Evolutionary conservation across 139 green algal species (phyloP).

Genomic region (Chlorella sp.): DNA sequence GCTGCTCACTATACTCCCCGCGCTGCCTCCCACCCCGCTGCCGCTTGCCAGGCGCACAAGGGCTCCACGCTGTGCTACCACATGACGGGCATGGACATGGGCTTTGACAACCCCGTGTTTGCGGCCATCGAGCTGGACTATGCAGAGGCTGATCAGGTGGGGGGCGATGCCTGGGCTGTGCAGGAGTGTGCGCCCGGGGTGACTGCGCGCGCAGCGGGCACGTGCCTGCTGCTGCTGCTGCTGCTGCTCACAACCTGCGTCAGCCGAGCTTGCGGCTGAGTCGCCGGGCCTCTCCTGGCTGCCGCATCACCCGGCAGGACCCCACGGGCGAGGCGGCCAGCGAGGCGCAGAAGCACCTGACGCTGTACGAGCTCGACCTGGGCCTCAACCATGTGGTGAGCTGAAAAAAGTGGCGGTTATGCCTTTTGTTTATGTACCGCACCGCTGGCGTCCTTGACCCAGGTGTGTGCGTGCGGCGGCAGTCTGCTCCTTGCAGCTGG

Average conservation of each 20-base stretch:
- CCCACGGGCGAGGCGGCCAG: constrained; percentile 84
- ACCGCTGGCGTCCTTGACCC: too few relatives aligned
- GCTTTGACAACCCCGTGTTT: constrained; percentile 99
- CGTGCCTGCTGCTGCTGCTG: too few relatives aligned
- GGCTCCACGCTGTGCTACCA: constrained; percentile 70
- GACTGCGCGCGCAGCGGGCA: background rate
- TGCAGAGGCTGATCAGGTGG: constrained; percentile 91
- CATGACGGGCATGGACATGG: constrained; percentile 90
- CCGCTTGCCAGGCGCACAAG: background rate
- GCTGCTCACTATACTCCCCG: too few relatives aligned
- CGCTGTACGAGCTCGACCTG: constrained; percentile 98
- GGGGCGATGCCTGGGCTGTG: background rate
- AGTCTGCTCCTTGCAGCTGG: too few relatives aligned
- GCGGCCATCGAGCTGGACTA: constrained; percentile 99
- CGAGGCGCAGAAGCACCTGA: constrained; percentile 96
- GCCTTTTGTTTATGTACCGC: background rate
- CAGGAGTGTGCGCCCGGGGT: background rate
- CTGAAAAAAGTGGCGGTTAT: background rate
- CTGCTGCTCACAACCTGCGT: too few relatives aligned
- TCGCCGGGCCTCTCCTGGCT: too few relatives aligned
- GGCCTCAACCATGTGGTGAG: constrained; percentile 96
- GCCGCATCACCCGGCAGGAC: constrained; percentile 63
- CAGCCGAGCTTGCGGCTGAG: too few relatives aligned
- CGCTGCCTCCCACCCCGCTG: constrained; percentile 54
- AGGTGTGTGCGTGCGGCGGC: too few relatives aligned